phyloP scores from a whole-genome alignment of 2,329 filamentous ascomycete genomes.

The Aotearoamyces nothofagi region DNA sequence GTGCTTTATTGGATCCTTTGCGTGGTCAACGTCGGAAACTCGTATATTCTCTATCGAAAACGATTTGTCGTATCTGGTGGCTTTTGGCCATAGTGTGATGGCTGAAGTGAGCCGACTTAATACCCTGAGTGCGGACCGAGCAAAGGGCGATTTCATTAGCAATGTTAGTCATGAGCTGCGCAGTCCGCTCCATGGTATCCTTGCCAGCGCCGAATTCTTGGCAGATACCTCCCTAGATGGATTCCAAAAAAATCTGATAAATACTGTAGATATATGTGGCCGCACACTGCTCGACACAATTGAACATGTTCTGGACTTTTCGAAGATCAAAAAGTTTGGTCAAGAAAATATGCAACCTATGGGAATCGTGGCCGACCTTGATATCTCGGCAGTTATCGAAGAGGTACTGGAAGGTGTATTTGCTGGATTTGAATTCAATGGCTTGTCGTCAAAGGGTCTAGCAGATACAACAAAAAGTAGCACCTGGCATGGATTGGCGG shows the following conservation, averaged over 20 bases:
- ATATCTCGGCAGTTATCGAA: constrained; percentile 20
- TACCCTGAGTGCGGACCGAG: constrained; percentile 20
- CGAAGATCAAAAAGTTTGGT: constrained; percentile 31
- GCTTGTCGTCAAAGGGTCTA: constrained; percentile 11
- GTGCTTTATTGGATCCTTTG: constrained; percentile 31
- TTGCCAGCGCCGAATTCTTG: constrained; percentile 36
- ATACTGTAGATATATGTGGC: constrained; percentile 33
- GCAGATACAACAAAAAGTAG: constrained; percentile 11
- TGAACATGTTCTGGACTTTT: constrained; percentile 36
- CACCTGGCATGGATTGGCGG: no score
- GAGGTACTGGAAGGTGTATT: constrained; percentile 22
- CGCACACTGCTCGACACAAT: constrained; percentile 36
- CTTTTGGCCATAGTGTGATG: constrained; percentile 39
- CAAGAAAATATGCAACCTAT: constrained; percentile 12
- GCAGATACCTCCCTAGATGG: constrained; percentile 32
- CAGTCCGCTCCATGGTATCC: constrained; percentile 43
- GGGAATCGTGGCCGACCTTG: constrained; percentile 13
- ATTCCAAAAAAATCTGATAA: constrained; percentile 29
- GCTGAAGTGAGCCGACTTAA: constrained; percentile 36
- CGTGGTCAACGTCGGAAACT: constrained; percentile 28
- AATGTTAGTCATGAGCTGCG: constrained; percentile 47
- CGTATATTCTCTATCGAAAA: constrained; percentile 28
- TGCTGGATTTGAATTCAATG: constrained; percentile 19
- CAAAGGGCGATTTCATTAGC: constrained; percentile 36
- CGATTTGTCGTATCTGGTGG: constrained; percentile 34